Evolutionary conservation across 768 basidiomycete genomes (phyloP).

Genomic region (Neoboletus subvelutipes): DNA sequence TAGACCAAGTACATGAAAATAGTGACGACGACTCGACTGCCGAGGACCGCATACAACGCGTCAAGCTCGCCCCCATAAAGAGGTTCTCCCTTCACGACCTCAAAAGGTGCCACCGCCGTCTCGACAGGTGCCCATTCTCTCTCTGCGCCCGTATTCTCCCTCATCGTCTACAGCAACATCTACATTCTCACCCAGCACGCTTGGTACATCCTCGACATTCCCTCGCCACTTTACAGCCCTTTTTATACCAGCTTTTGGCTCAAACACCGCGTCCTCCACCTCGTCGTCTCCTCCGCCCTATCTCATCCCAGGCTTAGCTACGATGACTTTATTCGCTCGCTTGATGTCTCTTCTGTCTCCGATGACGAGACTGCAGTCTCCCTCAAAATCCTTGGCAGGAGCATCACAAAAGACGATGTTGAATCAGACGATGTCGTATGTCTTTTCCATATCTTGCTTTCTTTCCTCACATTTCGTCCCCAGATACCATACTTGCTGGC

Average conservation of each 20-base stretch:
- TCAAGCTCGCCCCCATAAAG: conserved; percentile 44
- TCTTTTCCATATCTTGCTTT: conserved; percentile 7
- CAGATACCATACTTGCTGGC: conserved; percentile 47
- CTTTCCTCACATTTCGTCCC: conserved; percentile 1
- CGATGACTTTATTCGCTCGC: conserved; percentile 37
- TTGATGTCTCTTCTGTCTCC: conserved; percentile 32
- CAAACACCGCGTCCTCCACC: conserved; percentile 49
- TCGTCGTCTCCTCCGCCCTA: conserved; percentile 41
- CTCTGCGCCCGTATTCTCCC: neutral
- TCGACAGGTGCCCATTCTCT: conserved; percentile 44
- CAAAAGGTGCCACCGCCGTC: conserved; percentile 17
- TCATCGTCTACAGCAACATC: conserved; percentile 48
- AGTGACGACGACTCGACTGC: neutral
- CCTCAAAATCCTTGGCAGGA: conserved; percentile 42
- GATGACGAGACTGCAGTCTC: conserved; percentile 34
- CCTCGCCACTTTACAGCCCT: conserved; percentile 44
- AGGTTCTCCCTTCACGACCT: conserved; percentile 49
- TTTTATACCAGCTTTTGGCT: conserved; percentile 51
- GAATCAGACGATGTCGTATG: conserved; percentile 48
- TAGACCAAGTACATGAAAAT: conserved; percentile 9
- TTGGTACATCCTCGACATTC: conserved; percentile 67
- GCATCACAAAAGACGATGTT: conserved; percentile 43
- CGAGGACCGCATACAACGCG: conserved; percentile 25
- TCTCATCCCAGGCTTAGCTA: conserved; percentile 38
- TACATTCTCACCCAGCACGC: conserved; percentile 61